phyloP scores from a whole-genome alignment of 108 stramenopile genomes.

The Chaetoceros muelleri region DNA sequence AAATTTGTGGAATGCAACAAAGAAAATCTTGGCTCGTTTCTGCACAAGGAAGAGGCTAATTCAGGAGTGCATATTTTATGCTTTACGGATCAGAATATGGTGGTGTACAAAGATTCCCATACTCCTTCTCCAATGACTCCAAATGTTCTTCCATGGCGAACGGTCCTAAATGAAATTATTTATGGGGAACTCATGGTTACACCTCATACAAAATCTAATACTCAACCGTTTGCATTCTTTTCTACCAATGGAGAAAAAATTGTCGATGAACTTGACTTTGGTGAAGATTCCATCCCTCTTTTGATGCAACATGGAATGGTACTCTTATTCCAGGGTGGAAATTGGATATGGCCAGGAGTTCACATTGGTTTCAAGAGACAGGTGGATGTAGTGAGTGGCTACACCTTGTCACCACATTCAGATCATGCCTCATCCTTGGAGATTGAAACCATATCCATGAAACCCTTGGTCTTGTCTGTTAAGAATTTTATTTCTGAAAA shows the following conservation, averaged over 20 bases:
- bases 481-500: conserved; percentile 55
- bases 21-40: background rate
- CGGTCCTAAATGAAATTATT: background rate
- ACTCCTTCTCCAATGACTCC: background rate
- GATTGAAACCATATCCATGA: conserved; percentile 39
- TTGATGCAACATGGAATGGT: conserved; percentile 24
- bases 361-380: conserved; percentile 38
- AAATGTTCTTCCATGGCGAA: background rate
- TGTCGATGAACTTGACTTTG: background rate
- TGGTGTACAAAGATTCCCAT: background rate
- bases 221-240: background rate
- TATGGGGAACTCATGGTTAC: background rate
- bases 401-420: conserved; percentile 4
- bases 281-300: background rate
- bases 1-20: background rate
- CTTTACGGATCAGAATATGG: background rate
- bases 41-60: background rate
- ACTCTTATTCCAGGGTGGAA: conserved; percentile 44
- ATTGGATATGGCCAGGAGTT: conserved; percentile 68
- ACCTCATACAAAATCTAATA: background rate
- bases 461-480: conserved; percentile 53
- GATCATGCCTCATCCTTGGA: conserved; percentile 5
- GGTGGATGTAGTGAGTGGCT: conserved; percentile 9
- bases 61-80: background rate
- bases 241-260: background rate